Percentiles rank a stretch among this genome's conserved stretches.
Conservation (phyloP, 192 early-diverging fungal genomes). For the Mortierella alpina region DNA sequence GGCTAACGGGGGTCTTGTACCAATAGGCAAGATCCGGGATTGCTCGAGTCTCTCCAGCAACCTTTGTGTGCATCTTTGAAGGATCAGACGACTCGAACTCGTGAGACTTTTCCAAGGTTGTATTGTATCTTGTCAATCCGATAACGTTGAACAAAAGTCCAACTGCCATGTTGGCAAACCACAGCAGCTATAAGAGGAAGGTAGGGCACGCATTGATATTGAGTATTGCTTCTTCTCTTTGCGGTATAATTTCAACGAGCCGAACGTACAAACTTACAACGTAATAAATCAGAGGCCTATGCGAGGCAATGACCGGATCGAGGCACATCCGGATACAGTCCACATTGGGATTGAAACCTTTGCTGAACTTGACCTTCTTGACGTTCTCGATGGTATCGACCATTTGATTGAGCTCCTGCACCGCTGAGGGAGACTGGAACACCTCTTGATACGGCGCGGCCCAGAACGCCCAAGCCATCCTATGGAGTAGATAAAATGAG, state of each 20-base stretch:
- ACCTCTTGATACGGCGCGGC: conserved; percentile 42
- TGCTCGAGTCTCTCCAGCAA: neutral
- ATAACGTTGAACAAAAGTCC: conserved; percentile 6
- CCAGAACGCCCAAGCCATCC: conserved; percentile 67
- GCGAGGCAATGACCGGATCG: conserved; percentile 63
- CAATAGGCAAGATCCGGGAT: conserved; percentile 53
- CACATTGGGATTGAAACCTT: conserved; percentile 53
- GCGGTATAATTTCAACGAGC: conserved; percentile 12
- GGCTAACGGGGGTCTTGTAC: conserved; percentile 44
- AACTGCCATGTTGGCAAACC: conserved; percentile 13
- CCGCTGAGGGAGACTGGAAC: conserved; percentile 13
- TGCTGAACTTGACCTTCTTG: conserved; percentile 53
- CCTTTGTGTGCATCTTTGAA: neutral
- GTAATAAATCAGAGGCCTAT: conserved; percentile 68
- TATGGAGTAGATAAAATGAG: conserved; percentile 7
- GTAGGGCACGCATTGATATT: conserved; percentile 1
- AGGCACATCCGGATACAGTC: conserved; percentile 67
- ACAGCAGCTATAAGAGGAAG: conserved; percentile 5
- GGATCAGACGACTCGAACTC: neutral
- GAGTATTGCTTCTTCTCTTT: too few relatives aligned
- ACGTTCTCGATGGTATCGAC: conserved; percentile 36
- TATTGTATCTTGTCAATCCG: conserved; percentile 24
- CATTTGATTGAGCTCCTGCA: conserved; percentile 54
- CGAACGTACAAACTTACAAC: conserved; percentile 13
- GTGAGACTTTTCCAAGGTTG: neutral